phyloP scores from a whole-genome alignment of 176 grass and related monocot genomes.

The Alloteropsis semialata region DNA sequence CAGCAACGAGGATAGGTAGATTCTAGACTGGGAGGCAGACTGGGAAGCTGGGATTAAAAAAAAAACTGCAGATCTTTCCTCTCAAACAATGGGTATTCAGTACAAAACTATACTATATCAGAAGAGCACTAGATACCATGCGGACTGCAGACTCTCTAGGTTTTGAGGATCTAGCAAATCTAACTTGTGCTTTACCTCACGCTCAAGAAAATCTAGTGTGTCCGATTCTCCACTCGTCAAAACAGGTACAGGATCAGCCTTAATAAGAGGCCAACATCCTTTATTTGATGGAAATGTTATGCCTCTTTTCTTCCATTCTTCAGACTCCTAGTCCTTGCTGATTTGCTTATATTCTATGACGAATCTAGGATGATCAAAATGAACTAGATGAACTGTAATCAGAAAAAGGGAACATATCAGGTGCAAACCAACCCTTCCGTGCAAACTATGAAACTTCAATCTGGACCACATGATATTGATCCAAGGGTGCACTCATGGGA shows the following conservation, averaged over 20 bases:
- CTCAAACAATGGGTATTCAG: neutral
- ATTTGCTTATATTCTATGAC: neutral
- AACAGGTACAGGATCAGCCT: neutral
- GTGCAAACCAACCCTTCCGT: too few relatives aligned
- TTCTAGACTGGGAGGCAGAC: too few relatives aligned
- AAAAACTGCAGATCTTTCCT: neutral
- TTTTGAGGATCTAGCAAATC: neutral
- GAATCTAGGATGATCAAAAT: neutral
- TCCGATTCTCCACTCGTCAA: neutral
- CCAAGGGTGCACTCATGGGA: too few relatives aligned
- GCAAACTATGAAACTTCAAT: too few relatives aligned
- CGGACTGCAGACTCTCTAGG: neutral
- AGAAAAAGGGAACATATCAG: too few relatives aligned
- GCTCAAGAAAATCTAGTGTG: neutral
- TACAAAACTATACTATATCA: neutral
- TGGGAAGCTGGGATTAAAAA: too few relatives aligned
- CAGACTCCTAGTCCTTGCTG: neutral
- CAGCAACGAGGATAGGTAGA: too few relatives aligned
- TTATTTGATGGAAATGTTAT: neutral
- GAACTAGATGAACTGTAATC: neutral
- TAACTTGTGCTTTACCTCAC: conserved; percentile 24
- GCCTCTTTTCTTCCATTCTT: neutral
- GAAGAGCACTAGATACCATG: conserved; percentile 27
- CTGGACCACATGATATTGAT: too few relatives aligned
- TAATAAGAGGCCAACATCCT: neutral